Percentiles rank a stretch among this genome's conserved stretches.
Evolutionary conservation across 345 rosid genomes (phyloP).

Genomic region (Linum trigynum): DNA sequence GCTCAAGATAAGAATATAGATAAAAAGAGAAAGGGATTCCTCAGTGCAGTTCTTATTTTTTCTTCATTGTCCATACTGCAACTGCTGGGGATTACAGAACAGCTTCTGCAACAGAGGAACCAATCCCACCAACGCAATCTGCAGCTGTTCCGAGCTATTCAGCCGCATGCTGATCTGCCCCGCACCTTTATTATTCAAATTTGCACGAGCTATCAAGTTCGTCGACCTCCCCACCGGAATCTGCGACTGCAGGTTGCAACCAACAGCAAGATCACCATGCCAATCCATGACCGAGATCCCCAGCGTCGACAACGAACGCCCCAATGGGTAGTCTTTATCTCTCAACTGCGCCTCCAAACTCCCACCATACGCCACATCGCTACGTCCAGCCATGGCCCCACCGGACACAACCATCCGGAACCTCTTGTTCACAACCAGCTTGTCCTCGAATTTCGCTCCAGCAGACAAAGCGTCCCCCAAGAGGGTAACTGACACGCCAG

Average conservation of each 20-base stretch:
- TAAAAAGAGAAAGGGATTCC: background rate
- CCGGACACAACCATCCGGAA: conserved; percentile 68
- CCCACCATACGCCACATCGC: conserved; percentile 87
- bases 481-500: conserved; percentile 73
- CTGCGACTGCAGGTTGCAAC: conserved; percentile 85
- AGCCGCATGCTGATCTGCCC: conserved; percentile 75
- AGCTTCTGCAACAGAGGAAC: conserved; percentile 74
- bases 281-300: conserved; percentile 95
- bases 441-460: conserved; percentile 80
- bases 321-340: conserved; percentile 77
- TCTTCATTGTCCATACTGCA: background rate
- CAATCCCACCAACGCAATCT: conserved; percentile 56
- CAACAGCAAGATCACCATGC: conserved; percentile 92
- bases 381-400: conserved; percentile 77
- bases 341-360: conserved; percentile 80
- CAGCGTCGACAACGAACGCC: conserved; percentile 60
- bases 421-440: conserved; percentile 52
- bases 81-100: background rate
- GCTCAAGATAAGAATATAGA: too few relatives aligned
- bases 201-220: conserved; percentile 67
- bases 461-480: conserved; percentile 73
- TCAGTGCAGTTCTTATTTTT: background rate
- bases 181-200: conserved; percentile 77
- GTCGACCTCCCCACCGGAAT: conserved; percentile 70
- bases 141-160: conserved; percentile 91